A percentile compares a stretch with the other conserved stretches of the same genome.
Conservation (phyloP, 2,329 filamentous ascomycete genomes). For the Pyrenophora teres region DNA sequence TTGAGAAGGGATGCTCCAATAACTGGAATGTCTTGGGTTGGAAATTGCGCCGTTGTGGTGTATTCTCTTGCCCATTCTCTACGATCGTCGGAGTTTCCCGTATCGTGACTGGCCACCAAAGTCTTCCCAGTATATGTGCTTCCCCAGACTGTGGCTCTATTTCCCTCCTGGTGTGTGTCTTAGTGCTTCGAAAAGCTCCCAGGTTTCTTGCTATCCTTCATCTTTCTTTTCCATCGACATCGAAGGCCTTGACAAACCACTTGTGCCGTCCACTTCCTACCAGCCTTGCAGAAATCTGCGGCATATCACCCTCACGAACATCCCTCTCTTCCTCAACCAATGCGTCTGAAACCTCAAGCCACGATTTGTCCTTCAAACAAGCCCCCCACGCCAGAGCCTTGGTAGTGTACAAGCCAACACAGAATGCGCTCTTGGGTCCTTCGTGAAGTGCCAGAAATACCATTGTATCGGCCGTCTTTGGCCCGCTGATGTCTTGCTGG, state of each 20-base stretch:
- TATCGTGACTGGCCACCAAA: too few species aligned
- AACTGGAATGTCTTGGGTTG: too few species aligned
- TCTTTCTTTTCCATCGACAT: slow-evolving; percentile 2
- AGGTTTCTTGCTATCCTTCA: background rate
- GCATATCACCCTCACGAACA: slow-evolving; percentile 16
- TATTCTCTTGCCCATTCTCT: too few species aligned
- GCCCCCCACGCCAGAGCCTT: slow-evolving; percentile 30
- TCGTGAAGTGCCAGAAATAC: slow-evolving; percentile 27
- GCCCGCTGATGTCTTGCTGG: slow-evolving; percentile 5
- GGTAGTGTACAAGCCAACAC: slow-evolving; percentile 23
- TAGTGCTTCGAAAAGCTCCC: background rate
- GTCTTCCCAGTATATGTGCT: too few species aligned
- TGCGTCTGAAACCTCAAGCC: slow-evolving; percentile 13
- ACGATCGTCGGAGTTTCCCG: too few species aligned
- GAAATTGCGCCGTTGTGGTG: too few species aligned
- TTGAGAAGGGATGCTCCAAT: too few species aligned
- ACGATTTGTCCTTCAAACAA: slow-evolving; percentile 30
- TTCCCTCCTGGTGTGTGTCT: too few species aligned
- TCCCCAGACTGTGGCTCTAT: too few species aligned
- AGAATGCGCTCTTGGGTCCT: slow-evolving; percentile 19
- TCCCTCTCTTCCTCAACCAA: slow-evolving; percentile 21
- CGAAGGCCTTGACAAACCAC: slow-evolving; percentile 19
- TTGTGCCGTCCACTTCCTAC: slow-evolving; percentile 19
- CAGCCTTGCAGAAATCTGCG: slow-evolving; percentile 19
- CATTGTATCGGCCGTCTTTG: background rate